A percentile compares a stretch with the other conserved stretches of the same genome.
These are phyloP conservation scores for Heterococcus sp. DNA, from an alignment of 108 stramenopile species.

Conservation along the genomic window DNA sequence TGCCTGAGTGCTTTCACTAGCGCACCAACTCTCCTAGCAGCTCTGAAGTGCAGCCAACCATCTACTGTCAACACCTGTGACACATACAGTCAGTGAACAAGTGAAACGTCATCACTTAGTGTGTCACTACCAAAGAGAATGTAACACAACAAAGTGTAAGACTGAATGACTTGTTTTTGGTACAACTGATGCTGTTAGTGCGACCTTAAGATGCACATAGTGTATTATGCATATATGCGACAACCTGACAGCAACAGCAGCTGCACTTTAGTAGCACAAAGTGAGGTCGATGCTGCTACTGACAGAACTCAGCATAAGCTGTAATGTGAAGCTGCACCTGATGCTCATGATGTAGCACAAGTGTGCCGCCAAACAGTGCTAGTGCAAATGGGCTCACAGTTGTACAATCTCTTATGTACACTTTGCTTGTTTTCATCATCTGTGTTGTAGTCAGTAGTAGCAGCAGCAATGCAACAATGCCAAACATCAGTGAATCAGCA, in stretches of 20 bases:
- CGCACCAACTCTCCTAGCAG: slow-evolving; percentile 78
- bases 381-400: slow-evolving; percentile 80
- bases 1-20: slow-evolving; percentile 75
- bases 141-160: neutral
- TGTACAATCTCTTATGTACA: slow-evolving; percentile 81
- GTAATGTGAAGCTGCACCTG: neutral
- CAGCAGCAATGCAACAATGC: too few relatives aligned
- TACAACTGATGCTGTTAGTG: neutral
- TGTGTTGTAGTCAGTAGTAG: neutral
- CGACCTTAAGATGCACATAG: neutral
- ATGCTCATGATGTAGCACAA: slow-evolving; percentile 68
- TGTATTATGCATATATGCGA: neutral
- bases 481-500: too few relatives aligned
- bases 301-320: neutral
- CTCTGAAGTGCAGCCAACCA: slow-evolving; percentile 71
- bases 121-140: too few relatives aligned
- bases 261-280: neutral
- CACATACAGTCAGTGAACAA: slow-evolving; percentile 36
- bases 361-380: slow-evolving; percentile 79
- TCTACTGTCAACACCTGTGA: slow-evolving; percentile 72
- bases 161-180: neutral
- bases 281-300: neutral
- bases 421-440: slow-evolving; percentile 75
- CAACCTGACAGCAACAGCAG: neutral
- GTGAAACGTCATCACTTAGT: neutral